Evolutionary conservation across 306 rosid genomes (phyloP), one percentile per base, ranked within the genome.

Genomic region (Rosa multiflora): DNA sequence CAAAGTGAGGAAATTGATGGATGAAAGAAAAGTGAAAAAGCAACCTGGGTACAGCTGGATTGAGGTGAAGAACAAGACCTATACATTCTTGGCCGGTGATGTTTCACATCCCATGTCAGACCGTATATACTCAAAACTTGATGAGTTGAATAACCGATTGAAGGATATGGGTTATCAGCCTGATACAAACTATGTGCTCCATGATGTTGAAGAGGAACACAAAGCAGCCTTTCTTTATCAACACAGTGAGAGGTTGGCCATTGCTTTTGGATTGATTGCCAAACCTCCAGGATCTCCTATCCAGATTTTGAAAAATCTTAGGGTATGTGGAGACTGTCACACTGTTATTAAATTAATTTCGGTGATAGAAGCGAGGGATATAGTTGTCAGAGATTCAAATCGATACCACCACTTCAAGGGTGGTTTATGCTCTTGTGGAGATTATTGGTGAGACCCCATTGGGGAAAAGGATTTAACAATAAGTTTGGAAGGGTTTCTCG

Each of bases 1-100:
- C 56, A 83, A 73, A 69, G 95, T 94, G 80, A 88, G 97, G 82
- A 91, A 82, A 71, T 79, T 92, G 64, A 94, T 94, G 98, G 91
- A 94, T 59, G 82, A 80, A 76, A 88, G 91, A 73, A 94, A 87
- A 56, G 97, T 94, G 73, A 92, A 87, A 82, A 94, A 92, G 85
- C 91, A 91, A 88, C 91, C 97, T 13, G 98, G 98, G 53, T 94
- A 84, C 73, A 94, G 98, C 83, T 94, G 98, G 97, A 94, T 92
- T 81, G 98, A 92, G 87, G 91, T 94, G 5, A 94, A 92, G 79
- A 89, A 91, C 85, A 92, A 90, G 83, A 91, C 94, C 5, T 77
- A 91, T 89, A 85, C 95, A 64, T 94, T 94, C 87, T 84, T 94
- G 87, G 97, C 98, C 0, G 97, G 98, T 62, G 98, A 92, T 86